Percentiles rank a stretch among this genome's conserved stretches.
These are phyloP conservation scores for Monilinia laxa DNA, from an alignment of 2,329 filamentous ascomycete species.

Conservation along the genomic window DNA sequence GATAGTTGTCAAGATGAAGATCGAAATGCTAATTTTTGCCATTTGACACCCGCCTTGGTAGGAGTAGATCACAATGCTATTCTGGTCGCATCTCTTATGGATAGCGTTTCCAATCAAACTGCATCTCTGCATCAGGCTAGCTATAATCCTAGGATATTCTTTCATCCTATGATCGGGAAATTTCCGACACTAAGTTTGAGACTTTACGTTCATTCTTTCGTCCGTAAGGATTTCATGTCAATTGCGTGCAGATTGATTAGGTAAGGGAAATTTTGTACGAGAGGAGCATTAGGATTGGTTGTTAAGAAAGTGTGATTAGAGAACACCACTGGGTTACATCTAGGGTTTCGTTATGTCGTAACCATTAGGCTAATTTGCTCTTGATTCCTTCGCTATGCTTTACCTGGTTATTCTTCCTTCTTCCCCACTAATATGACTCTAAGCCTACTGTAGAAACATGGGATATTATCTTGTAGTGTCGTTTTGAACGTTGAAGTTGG, in stretches of 20 bases:
- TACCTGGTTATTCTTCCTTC: not conserved
- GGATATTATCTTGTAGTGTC: not conserved
- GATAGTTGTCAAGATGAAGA: not conserved
- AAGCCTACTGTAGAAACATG: not conserved
- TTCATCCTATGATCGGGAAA: not conserved
- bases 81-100: not conserved
- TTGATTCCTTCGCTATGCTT: not conserved
- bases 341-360: not conserved
- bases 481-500: slow-evolving; percentile 2
- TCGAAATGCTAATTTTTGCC: not conserved
- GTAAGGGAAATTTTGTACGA: not conserved
- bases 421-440: slow-evolving; percentile 6
- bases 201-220: not conserved
- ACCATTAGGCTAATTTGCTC: not conserved
- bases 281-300: not conserved
- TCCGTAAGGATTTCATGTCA: not conserved
- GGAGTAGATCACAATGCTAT: slow-evolving; percentile 1
- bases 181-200: not conserved
- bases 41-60: not conserved
- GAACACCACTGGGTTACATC: not conserved
- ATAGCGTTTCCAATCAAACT: not conserved
- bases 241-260: not conserved
- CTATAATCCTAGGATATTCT: not conserved
- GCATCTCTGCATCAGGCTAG: not conserved
- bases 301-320: not conserved